phyloP scores from a whole-genome alignment of 306 rosid species.

The Senna tora region DNA sequence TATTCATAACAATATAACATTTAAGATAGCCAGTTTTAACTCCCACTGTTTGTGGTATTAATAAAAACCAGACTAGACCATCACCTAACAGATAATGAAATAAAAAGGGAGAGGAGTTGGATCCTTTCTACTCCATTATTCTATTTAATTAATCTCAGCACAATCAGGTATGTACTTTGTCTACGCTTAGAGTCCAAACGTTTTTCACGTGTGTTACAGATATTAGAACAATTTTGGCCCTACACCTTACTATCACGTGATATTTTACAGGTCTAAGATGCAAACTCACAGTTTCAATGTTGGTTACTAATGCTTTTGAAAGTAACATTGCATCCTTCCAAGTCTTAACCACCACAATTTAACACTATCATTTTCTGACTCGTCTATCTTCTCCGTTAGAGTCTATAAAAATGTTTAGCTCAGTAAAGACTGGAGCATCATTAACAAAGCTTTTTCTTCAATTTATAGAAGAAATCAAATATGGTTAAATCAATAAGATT shows the following conservation, averaged over 20 bases:
- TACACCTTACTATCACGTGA: neutral
- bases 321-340: neutral
- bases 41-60: neutral
- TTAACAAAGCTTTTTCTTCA: neutral
- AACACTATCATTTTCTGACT: neutral
- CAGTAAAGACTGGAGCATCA: neutral
- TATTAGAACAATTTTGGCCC: neutral
- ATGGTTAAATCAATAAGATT: neutral
- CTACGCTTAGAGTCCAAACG: neutral
- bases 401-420: neutral
- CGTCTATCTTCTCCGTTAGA: neutral
- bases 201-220: neutral
- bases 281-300: neutral
- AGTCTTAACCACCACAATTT: neutral
- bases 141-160: neutral
- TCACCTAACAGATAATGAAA: no score
- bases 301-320: neutral
- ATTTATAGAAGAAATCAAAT: neutral
- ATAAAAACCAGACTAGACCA: neutral
- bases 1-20: neutral
- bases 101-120: neutral
- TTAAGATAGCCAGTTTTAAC: neutral
- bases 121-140: neutral
- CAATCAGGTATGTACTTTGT: neutral
- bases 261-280: neutral